Conservation (phyloP, 176 grass and related monocot species). For the Alopecurus myosuroides region DNA sequence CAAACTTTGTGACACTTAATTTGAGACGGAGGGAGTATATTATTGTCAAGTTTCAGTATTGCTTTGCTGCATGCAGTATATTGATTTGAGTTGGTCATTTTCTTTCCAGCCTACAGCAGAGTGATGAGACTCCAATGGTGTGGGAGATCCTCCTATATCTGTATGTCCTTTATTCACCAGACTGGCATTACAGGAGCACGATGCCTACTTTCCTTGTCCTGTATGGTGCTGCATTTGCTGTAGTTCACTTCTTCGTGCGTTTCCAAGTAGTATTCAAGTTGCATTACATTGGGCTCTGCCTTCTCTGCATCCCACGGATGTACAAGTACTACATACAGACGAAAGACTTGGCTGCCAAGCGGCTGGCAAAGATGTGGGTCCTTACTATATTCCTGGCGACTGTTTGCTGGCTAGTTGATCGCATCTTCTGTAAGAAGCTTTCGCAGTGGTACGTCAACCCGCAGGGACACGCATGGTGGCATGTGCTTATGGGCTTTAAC, state of each 20-base stretch:
- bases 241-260: conserved; percentile 58
- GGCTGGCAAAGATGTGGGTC: conserved; percentile 69
- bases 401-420: conserved; percentile 70
- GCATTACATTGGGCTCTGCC: conserved; percentile 71
- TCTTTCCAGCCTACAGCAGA: conserved; percentile 69
- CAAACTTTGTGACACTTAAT: too few relatives aligned
- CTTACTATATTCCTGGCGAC: conserved; percentile 51
- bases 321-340: conserved; percentile 97
- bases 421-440: conserved; percentile 71
- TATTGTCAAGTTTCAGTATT: background rate
- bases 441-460: conserved; percentile 78
- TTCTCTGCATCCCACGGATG: conserved; percentile 85
- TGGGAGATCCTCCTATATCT: conserved; percentile 87
- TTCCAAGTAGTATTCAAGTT: conserved; percentile 75
- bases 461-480: conserved; percentile 88
- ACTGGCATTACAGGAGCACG: conserved; percentile 87
- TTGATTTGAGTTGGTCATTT: conserved; percentile 25
- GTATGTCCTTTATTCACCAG: conserved; percentile 90
- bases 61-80: background rate
- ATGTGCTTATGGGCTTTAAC: conserved; percentile 86
- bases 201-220: conserved; percentile 89
- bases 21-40: too few relatives aligned
- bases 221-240: conserved; percentile 71
- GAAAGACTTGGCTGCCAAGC: conserved; percentile 61
- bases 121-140: conserved; percentile 87